These are phyloP conservation scores for Neohortaea acidophila DNA, from an alignment of 495 filamentous ascomycete species.

Conservation along the genomic window DNA sequence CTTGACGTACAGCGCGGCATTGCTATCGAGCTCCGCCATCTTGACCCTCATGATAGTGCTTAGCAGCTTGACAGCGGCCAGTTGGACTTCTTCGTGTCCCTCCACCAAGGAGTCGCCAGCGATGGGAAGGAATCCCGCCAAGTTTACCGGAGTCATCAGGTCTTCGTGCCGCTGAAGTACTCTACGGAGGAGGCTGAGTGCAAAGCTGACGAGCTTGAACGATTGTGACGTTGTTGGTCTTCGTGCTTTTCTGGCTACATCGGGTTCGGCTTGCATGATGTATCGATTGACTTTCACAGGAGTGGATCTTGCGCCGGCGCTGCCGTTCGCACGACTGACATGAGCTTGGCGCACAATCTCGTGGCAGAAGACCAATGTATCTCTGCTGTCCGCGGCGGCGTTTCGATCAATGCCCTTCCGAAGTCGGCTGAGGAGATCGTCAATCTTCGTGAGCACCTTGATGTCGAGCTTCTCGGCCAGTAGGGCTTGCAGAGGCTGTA, in stretches of 20 bases:
- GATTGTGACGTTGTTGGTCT: slow-evolving; percentile 55
- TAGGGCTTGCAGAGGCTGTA: slow-evolving; percentile 59
- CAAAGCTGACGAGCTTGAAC: slow-evolving; percentile 73
- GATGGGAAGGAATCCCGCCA: slow-evolving; percentile 73
- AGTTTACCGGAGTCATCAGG: slow-evolving; percentile 60
- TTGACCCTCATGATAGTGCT: slow-evolving; percentile 75
- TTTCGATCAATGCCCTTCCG: slow-evolving; percentile 70
- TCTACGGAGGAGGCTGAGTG: slow-evolving; percentile 68
- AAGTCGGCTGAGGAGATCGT: slow-evolving; percentile 75
- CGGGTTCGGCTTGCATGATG: slow-evolving; percentile 55
- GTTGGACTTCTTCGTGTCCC: slow-evolving; percentile 76
- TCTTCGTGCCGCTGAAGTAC: slow-evolving; percentile 66
- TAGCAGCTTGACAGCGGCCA: slow-evolving; percentile 68
- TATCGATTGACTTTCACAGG: slow-evolving; percentile 54
- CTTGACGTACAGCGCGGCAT: slow-evolving; percentile 60
- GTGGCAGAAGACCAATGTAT: slow-evolving; percentile 82
- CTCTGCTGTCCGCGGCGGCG: slow-evolving; percentile 52
- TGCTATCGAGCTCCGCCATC: slow-evolving; percentile 50
- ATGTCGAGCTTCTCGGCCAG: slow-evolving; percentile 69
- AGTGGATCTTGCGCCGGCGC: slow-evolving; percentile 23
- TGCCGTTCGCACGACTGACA: slow-evolving; percentile 30
- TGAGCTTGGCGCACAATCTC: slow-evolving; percentile 82
- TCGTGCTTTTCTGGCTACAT: slow-evolving; percentile 47
- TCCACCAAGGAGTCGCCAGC: slow-evolving; percentile 72
- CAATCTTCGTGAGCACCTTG: slow-evolving; percentile 68